Evolutionary conservation across 2,329 filamentous ascomycete genomes (phyloP).

Genomic region (Apiospora phragmitis): DNA sequence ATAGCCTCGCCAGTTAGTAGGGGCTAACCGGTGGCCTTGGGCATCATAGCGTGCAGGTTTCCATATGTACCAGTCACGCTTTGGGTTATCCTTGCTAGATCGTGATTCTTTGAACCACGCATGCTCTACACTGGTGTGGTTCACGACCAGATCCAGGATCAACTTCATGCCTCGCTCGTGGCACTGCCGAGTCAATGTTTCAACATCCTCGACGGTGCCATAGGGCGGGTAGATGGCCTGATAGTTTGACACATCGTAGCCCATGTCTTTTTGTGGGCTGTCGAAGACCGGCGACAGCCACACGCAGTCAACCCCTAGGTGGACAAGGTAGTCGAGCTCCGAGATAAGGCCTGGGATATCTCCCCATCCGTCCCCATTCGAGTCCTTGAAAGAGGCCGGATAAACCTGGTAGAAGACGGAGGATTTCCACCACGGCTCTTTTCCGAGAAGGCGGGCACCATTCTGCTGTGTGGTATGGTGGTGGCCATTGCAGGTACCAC

Average conservation of each 20-base stretch:
- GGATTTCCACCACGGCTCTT: constrained; percentile 47
- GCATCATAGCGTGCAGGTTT: constrained; percentile 53
- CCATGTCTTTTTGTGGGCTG: constrained; percentile 68
- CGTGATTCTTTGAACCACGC: constrained; percentile 59
- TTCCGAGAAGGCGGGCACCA: constrained; percentile 16
- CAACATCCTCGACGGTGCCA: constrained; percentile 67
- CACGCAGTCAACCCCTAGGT: constrained; percentile 62
- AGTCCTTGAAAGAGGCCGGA: constrained; percentile 59
- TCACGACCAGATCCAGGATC: constrained; percentile 72
- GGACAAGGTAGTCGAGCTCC: constrained; percentile 63
- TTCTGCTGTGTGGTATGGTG: constrained; percentile 2
- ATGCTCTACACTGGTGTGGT: constrained; percentile 62
- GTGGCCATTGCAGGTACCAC: constrained; percentile 4
- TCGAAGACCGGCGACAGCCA: constrained; percentile 57
- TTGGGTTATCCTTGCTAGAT: constrained; percentile 48
- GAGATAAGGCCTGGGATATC: constrained; percentile 66
- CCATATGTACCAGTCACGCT: constrained; percentile 69
- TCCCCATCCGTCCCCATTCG: constrained; percentile 62
- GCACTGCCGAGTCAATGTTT: constrained; percentile 59
- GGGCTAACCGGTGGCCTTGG: constrained; percentile 55
- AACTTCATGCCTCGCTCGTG: constrained; percentile 64
- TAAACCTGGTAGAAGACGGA: constrained; percentile 54
- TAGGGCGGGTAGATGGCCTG: constrained; percentile 65
- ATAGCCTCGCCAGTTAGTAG: constrained; percentile 56
- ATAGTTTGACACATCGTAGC: constrained; percentile 73